These are phyloP conservation scores for Helicocarpus griseus DNA, from an alignment of 2,329 filamentous ascomycete genomes.

Conservation along the genomic window DNA sequence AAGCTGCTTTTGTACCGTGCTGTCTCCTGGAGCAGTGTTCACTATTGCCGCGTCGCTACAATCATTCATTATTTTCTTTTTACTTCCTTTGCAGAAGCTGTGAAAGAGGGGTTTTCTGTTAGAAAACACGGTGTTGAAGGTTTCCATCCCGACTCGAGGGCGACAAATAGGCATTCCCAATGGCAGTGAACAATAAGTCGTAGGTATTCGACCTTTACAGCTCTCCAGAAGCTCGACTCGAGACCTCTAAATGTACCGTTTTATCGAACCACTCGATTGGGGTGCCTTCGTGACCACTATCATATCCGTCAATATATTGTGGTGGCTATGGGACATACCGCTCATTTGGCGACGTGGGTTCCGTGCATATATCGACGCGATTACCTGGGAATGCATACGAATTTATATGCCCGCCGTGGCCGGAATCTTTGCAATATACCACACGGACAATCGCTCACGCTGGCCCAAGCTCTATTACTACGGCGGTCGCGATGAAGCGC, in stretches of 20 bases:
- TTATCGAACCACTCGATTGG: background rate
- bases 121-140: background rate
- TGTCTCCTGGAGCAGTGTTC: too few species aligned
- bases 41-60: too few species aligned
- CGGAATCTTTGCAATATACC: background rate
- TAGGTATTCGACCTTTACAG: background rate
- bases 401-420: slow-evolving; percentile 2
- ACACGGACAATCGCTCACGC: background rate
- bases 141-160: background rate
- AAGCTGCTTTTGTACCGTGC: too few species aligned
- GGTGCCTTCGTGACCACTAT: background rate
- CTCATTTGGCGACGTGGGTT: slow-evolving; percentile 1
- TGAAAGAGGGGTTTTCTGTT: too few species aligned
- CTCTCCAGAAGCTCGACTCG: too few species aligned
- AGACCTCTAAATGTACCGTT: background rate
- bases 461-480: slow-evolving; percentile 4
- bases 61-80: too few species aligned
- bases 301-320: background rate
- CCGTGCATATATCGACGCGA: slow-evolving; percentile 2
- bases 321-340: slow-evolving; percentile 3
- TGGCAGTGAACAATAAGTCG: background rate
- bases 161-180: background rate
- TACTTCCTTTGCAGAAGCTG: too few species aligned
- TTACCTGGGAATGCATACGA: slow-evolving; percentile 5
- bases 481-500: slow-evolving; percentile 1